Evolutionary conservation across 768 basidiomycete genomes (phyloP).

Genomic region (Boletus patriciae): DNA sequence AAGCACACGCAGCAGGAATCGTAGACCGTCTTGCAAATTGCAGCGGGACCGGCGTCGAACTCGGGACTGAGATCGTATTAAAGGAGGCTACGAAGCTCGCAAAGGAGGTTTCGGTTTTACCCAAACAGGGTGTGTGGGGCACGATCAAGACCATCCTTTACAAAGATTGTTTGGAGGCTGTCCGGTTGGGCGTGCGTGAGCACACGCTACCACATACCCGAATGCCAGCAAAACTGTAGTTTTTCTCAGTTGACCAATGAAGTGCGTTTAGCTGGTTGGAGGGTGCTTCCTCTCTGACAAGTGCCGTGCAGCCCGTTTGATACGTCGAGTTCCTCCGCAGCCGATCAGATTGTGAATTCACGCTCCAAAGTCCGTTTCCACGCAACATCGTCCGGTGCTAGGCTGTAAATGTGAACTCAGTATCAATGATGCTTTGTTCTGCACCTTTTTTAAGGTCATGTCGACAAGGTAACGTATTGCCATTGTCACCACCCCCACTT

Average conservation of each 20-base stretch:
- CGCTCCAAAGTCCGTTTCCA: constrained; percentile 13
- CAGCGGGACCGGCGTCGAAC: constrained; percentile 43
- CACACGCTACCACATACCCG: constrained; percentile 7
- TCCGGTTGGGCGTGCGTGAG: constrained; percentile 25
- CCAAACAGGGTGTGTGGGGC: constrained; percentile 67
- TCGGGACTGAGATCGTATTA: constrained; percentile 58
- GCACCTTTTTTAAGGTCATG: neutral
- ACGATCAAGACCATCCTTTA: constrained; percentile 67
- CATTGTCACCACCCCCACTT: constrained; percentile 8
- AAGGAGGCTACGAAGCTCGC: constrained; percentile 66
- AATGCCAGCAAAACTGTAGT: constrained; percentile 19
- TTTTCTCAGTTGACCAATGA: constrained; percentile 1
- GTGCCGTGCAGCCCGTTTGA: neutral
- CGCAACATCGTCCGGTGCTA: constrained; percentile 1
- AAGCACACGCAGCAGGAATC: constrained; percentile 64
- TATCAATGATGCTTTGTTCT: constrained; percentile 8
- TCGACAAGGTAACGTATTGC: constrained; percentile 25
- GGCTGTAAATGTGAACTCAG: neutral
- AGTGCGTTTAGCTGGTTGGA: constrained; percentile 6
- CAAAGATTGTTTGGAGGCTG: constrained; percentile 48
- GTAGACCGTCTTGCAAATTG: constrained; percentile 58
- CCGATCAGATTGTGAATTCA: constrained; percentile 8
- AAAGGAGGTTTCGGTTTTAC: constrained; percentile 47
- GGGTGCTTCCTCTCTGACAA: constrained; percentile 2
- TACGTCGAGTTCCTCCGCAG: neutral